These are phyloP conservation scores for Metschnikowia koreensis DNA, from an alignment of 805 yeast genomes.

Conservation along the genomic window DNA sequence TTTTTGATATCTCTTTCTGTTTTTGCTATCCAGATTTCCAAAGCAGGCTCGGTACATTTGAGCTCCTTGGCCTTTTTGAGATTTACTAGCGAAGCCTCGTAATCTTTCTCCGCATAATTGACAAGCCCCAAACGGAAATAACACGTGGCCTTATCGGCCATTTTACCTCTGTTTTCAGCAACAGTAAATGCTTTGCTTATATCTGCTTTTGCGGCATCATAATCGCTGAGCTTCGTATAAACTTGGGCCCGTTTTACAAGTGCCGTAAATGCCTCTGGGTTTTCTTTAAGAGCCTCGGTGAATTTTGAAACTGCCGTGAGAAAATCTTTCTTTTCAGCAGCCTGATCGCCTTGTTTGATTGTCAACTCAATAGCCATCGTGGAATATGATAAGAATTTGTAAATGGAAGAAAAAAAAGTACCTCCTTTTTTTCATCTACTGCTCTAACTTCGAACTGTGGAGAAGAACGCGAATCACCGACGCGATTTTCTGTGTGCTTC, in stretches of 20 bases:
- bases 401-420: neutral
- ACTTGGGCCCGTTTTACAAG: conserved; percentile 49
- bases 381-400: no score
- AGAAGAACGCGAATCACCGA: neutral
- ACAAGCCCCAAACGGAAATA: conserved; percentile 49
- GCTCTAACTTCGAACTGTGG: neutral
- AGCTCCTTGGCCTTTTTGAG: conserved; percentile 42
- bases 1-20: conserved; percentile 30
- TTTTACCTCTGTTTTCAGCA: conserved; percentile 47
- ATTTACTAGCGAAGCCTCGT: conserved; percentile 38
- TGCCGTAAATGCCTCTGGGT: conserved; percentile 47
- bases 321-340: conserved; percentile 34
- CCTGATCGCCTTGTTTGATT: conserved; percentile 36
- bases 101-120: conserved; percentile 44
- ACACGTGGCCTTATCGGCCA: conserved; percentile 46
- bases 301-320: conserved; percentile 43
- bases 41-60: conserved; percentile 45
- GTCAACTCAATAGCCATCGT: conserved; percentile 38
- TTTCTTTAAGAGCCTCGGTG: conserved; percentile 39
- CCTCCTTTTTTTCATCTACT: neutral
- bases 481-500: neutral
- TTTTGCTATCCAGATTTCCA: conserved; percentile 48
- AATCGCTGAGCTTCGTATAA: conserved; percentile 45
- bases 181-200: conserved; percentile 44
- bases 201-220: conserved; percentile 48